A percentile compares a stretch with the other conserved stretches of the same genome.
phyloP scores from a whole-genome alignment of 495 filamentous ascomycete species.

The Hypomontagnella submonticulosa region DNA sequence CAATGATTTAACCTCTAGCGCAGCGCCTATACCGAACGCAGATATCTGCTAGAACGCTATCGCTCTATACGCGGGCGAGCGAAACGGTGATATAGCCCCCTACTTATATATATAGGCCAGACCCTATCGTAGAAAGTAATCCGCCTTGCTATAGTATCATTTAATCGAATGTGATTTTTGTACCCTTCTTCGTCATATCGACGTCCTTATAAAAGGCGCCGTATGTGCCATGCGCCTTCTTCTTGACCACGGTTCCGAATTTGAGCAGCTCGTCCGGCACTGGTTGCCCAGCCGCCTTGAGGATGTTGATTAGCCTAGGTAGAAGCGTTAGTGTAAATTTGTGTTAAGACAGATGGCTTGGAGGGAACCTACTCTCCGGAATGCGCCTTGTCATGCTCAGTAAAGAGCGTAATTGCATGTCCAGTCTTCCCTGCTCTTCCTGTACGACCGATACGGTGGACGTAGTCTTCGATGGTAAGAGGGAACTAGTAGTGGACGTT shows the following conservation, averaged over 20 bases:
- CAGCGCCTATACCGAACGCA: constrained; percentile 70
- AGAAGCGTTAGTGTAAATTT: constrained; percentile 17
- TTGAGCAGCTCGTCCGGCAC: constrained; percentile 90
- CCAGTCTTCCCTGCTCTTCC: constrained; percentile 91
- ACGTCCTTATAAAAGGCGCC: constrained; percentile 91
- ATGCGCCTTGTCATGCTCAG: constrained; percentile 89
- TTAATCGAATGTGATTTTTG: constrained; percentile 91
- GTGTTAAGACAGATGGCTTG: background rate
- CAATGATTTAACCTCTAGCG: constrained; percentile 25
- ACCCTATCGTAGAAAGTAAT: constrained; percentile 7
- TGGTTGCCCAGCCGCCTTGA: constrained; percentile 86
- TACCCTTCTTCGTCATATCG: constrained; percentile 80
- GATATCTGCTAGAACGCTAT: constrained; percentile 65
- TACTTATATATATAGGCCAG: constrained; percentile 16
- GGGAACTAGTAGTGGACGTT: constrained; percentile 55
- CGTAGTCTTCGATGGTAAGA: constrained; percentile 89
- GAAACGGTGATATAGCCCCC: constrained; percentile 18
- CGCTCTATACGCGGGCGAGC: constrained; percentile 50
- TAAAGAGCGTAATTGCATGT: constrained; percentile 93
- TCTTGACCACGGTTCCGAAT: constrained; percentile 98
- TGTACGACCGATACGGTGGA: constrained; percentile 95
- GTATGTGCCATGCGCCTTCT: constrained; percentile 93
- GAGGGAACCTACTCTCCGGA: constrained; percentile 78
- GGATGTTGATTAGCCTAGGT: constrained; percentile 81
- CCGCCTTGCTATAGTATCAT: constrained; percentile 11